phyloP scores from a whole-genome alignment of 2,329 filamentous ascomycete species.

The Colletotrichum spaethianum region DNA sequence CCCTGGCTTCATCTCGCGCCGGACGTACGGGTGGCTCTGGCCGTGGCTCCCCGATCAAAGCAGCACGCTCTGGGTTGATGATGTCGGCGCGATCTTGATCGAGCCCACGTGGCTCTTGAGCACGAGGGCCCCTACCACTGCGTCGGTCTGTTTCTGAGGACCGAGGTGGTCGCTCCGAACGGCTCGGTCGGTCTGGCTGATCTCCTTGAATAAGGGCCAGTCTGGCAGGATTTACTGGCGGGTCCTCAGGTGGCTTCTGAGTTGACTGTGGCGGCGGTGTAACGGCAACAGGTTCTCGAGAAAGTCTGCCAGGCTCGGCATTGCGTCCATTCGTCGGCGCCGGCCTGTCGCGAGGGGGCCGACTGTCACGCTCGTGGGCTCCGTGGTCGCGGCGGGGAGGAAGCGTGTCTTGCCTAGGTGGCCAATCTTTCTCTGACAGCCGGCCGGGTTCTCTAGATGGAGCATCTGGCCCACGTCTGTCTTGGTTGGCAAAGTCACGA shows the following conservation, averaged over 20 bases:
- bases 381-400: conserved; percentile 54
- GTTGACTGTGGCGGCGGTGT: conserved; percentile 45
- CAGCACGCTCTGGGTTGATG: conserved; percentile 65
- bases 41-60: conserved; percentile 58
- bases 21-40: conserved; percentile 53
- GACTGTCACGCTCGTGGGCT: conserved; percentile 56
- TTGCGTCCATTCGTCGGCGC: conserved; percentile 46
- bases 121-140: conserved; percentile 43
- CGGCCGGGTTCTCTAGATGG: conserved; percentile 53
- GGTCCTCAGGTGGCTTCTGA: conserved; percentile 56
- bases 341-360: conserved; percentile 51
- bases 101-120: conserved; percentile 46
- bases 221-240: conserved; percentile 69
- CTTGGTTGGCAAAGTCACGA: conserved; percentile 57
- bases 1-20: conserved; percentile 57
- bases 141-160: conserved; percentile 36
- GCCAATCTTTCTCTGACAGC: conserved; percentile 56
- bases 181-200: conserved; percentile 41
- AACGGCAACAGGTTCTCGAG: conserved; percentile 45
- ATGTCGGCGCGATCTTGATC: conserved; percentile 51
- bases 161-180: conserved; percentile 33
- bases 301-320: conserved; percentile 45
- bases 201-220: conserved; percentile 63
- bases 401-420: conserved; percentile 47
- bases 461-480: conserved; percentile 59